Base-by-base conservation (phyloP, 176 grass and related monocot species). In the Eragrostis nindensis region DNA sequence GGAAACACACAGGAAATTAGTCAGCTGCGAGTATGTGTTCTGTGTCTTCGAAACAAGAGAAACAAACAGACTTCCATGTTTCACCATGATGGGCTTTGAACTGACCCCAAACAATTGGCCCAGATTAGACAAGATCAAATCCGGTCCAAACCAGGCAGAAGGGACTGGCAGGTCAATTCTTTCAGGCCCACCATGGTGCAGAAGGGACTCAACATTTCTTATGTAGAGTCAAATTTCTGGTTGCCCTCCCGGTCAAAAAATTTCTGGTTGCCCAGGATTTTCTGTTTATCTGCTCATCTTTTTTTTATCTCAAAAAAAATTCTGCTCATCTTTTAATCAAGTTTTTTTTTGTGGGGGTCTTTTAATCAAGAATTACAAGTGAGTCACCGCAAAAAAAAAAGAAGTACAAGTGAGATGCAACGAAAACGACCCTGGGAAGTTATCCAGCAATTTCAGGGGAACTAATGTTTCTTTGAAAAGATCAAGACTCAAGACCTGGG, bases 361-460 rank as follows among this genome's bases (percentile, higher is more conserved):
- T 64, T 52, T 17, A 78, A 50, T 13, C 32, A 29, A 44, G 27
- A n/a, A n/a, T n/a, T n/a, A n/a, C n/a, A n/a, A n/a, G n/a, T n/a
- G n/a, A n/a, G n/a, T n/a, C n/a, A n/a, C n/a, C n/a, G n/a, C n/a
- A n/a, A n/a, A n/a, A n/a, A n/a, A n/a, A n/a, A n/a, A 22, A 56
- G 50, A 22, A 46, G n/a, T 8, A 42, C 8, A 14, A 75, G 1
- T 26, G 21, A 41, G 52, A 75, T n/a, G 13, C 11, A 9, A 17
- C 6, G 19, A 74, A 5, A 46, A 66, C 27, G 60, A 62, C 26
- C 18, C 19, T 9, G 27, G 21, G 62, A 79, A 79, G 10, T 26
- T 79, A 30, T 67, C 14, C 3, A 42, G 63, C 69, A 84, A 62
- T 70, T 62, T 53, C 63, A 45, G 52, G 53, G 71, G 70, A 64